Base-by-base conservation (phyloP, 2,329 filamentous ascomycete genomes). In the Aureobasidium zeae region DNA sequence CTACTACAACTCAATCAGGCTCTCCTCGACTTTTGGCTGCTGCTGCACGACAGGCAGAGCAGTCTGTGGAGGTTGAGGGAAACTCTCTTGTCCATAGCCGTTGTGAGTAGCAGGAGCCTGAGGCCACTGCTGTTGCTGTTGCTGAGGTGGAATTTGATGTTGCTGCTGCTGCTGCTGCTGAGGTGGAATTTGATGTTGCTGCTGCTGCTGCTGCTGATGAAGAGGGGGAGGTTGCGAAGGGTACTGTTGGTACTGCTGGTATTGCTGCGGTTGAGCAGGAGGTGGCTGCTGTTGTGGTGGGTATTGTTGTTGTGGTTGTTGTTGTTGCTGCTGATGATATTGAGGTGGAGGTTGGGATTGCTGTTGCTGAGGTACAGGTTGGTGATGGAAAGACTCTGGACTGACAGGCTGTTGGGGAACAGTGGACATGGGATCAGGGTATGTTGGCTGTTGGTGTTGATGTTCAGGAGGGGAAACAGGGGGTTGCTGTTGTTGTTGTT, bases 341-440 rank as follows among this genome's bases (percentile, higher is more conserved):
- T 55, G 49, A 5, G 55, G 48, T 35, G 44, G 46, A 19, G 49
- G 47, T 28, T 54, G 47, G 24, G 49, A 47, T 21, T 54, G 47
- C 11, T 55, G 56, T 69, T 9, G 72, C 66, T 47, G 37, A 12
- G 55, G 52, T 43, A n/a, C n/a, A n/a, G n/a, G n/a, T n/a, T n/a
- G n/a, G n/a, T 57, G 56, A 7, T 54, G 5, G 11, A 34, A 44
- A 16, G 39, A 44, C 13, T 44, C 39, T 16, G 39, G 39, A 17
- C 30, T 34, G 6, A 44, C 39, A 8, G 38, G 38, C 16, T 42
- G 38, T 10, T 28, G 38, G 8, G 38, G 29, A 8, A 31, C 34
- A n/a, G n/a, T n/a, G n/a, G n/a, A n/a, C n/a, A n/a, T n/a, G n/a
- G 31, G 24, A 5, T 44, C 26, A 22, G 39, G 51, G 37, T 59